A percentile compares a stretch with the other conserved stretches of the same genome.
Evolutionary conservation across 176 grass and related monocot species (phyloP).

Genomic region (Musa itinerans): DNA sequence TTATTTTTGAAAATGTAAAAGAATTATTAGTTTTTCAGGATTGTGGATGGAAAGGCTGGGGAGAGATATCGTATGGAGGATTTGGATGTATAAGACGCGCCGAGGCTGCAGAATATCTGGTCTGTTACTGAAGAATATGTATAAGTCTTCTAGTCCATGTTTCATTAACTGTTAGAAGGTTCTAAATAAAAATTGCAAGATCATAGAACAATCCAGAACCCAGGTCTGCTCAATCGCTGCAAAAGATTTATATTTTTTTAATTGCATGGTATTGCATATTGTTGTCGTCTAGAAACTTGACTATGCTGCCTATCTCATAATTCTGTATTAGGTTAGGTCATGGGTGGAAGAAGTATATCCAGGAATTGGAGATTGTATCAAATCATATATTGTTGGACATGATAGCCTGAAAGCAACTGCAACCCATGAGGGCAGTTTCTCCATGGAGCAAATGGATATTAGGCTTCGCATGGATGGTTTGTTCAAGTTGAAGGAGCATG

Average conservation of each 20-base stretch:
- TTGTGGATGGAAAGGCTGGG: conserved; percentile 92
- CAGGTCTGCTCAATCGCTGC: not conserved
- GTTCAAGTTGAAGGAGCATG: conserved; percentile 67
- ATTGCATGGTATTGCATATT: not conserved
- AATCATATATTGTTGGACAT: conserved; percentile 69
- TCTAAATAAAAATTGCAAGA: not conserved
- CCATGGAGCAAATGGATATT: conserved; percentile 43
- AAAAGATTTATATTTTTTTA: not conserved
- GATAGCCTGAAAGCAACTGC: conserved; percentile 68
- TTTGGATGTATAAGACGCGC: conserved; percentile 61
- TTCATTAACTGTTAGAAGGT: not conserved
- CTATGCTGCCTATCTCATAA: conserved; percentile 9
- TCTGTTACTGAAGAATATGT: conserved; percentile 23
- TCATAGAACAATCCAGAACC: not conserved
- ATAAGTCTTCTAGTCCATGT: not conserved
- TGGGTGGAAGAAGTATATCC: conserved; percentile 79
- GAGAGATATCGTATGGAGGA: conserved; percentile 90
- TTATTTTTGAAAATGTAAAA: not conserved
- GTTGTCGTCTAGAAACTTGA: not conserved
- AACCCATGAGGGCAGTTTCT: conserved; percentile 20
- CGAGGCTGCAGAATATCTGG: conserved; percentile 81
- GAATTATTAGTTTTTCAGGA: conserved; percentile 27
- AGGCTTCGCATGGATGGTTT: conserved; percentile 91
- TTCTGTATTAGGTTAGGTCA: conserved; percentile 56
- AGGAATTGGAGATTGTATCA: conserved; percentile 42